A percentile compares a stretch with the other conserved stretches of the same genome.
phyloP scores from a whole-genome alignment of 2,329 filamentous ascomycete genomes.

The Colletotrichum gigasporum region DNA sequence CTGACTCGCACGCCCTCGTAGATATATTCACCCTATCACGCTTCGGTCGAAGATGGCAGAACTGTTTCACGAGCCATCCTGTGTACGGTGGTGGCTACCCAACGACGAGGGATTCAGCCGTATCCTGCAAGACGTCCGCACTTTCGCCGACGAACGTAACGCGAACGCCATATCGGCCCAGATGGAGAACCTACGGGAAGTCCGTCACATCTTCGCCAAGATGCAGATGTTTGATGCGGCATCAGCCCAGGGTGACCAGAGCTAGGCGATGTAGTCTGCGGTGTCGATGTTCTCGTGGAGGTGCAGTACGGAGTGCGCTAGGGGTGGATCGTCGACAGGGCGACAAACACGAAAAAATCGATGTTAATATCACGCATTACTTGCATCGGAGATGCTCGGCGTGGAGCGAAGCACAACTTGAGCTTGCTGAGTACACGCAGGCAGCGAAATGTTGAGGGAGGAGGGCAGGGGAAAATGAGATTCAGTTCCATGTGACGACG shows the following conservation, averaged over 20 bases:
- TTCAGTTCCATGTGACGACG: background rate
- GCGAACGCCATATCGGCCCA: conserved; percentile 65
- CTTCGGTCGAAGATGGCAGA: conserved; percentile 81
- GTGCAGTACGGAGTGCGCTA: no score
- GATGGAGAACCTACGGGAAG: conserved; percentile 75
- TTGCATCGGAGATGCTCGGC: no score
- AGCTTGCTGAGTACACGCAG: no score
- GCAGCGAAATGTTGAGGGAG: no score
- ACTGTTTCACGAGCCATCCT: conserved; percentile 75
- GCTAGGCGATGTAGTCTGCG: background rate
- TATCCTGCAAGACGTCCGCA: conserved; percentile 79
- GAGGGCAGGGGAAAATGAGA: background rate
- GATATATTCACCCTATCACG: conserved; percentile 83
- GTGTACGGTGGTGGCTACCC: conserved; percentile 89
- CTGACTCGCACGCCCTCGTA: conserved; percentile 46
- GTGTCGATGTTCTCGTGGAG: background rate
- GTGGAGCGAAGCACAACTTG: no score
- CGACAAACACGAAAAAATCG: no score
- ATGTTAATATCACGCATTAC: no score
- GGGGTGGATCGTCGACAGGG: no score
- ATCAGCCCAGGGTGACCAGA: background rate
- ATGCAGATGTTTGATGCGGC: conserved; percentile 47
- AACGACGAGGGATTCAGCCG: conserved; percentile 79
- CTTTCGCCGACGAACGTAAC: conserved; percentile 83
- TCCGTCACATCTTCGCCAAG: conserved; percentile 77